phyloP scores from a whole-genome alignment of 176 grass and related monocot genomes.

The Aegilops bicornis region DNA sequence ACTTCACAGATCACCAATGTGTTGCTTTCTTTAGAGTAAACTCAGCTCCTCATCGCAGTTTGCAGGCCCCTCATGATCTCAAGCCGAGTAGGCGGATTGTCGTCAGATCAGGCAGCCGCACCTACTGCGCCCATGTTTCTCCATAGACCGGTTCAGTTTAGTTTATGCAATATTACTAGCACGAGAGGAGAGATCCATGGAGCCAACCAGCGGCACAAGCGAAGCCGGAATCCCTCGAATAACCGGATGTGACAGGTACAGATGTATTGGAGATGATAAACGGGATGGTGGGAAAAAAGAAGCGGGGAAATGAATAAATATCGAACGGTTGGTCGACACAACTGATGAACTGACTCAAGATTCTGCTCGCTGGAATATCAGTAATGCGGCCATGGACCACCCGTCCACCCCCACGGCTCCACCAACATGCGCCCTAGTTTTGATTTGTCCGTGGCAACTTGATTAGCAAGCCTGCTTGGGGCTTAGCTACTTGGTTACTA shows the following conservation, averaged over 20 bases:
- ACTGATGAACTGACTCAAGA: neutral
- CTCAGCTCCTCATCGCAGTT: neutral
- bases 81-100: neutral
- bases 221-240: neutral
- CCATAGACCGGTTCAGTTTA: neutral
- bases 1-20: neutral
- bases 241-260: slow-evolving; percentile 13
- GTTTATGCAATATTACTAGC: neutral
- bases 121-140: neutral
- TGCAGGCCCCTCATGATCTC: neutral
- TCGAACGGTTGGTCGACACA: neutral
- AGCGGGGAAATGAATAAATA: neutral
- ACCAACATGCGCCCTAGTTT: neutral
- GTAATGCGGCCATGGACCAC: neutral
- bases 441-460: neutral
- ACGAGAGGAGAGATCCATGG: neutral
- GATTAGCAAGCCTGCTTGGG: neutral
- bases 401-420: neutral
- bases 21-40: slow-evolving; percentile 28
- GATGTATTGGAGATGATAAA: neutral
- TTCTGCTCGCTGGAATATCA: neutral
- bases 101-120: slow-evolving; percentile 16
- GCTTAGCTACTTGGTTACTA: slow-evolving; percentile 15
- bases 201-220: too few species aligned
- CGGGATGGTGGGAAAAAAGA: neutral